Evolutionary conservation across 345 rosid genomes (phyloP).

Genomic region (Microcos paniculata): DNA sequence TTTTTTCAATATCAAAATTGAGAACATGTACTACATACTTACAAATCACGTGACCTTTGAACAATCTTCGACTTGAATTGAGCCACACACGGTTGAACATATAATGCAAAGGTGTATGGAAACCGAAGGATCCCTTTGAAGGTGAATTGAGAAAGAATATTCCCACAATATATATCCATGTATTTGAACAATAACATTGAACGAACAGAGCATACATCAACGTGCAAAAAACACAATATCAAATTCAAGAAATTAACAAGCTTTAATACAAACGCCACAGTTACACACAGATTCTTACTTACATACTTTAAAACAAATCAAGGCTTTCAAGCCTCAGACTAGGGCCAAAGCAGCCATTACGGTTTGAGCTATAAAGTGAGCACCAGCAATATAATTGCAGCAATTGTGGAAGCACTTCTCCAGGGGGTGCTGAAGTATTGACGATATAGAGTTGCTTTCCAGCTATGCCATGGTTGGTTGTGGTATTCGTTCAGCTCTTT

Average conservation of each 20-base stretch:
- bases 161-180: not conserved
- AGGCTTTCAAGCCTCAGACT: no score
- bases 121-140: no score
- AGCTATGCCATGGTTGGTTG: not conserved
- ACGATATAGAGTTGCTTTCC: conserved; percentile 16
- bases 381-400: conserved; percentile 14
- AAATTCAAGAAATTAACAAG: not conserved
- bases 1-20: no score
- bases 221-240: not conserved
- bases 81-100: no score
- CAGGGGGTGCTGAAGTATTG: conserved; percentile 35
- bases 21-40: no score
- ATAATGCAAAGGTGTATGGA: no score
- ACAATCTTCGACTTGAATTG: no score
- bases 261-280: not conserved
- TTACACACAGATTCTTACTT: not conserved
- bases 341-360: not conserved
- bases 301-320: not conserved
- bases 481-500: not conserved
- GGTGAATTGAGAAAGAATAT: not conserved
- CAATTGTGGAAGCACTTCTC: conserved; percentile 24
- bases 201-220: not conserved
- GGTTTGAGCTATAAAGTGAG: conserved; percentile 23
- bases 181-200: not conserved
- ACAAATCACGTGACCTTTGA: no score